These are phyloP conservation scores for Colletotrichum karsti DNA, from an alignment of 2,329 filamentous ascomycete genomes.

Conservation along the genomic window DNA sequence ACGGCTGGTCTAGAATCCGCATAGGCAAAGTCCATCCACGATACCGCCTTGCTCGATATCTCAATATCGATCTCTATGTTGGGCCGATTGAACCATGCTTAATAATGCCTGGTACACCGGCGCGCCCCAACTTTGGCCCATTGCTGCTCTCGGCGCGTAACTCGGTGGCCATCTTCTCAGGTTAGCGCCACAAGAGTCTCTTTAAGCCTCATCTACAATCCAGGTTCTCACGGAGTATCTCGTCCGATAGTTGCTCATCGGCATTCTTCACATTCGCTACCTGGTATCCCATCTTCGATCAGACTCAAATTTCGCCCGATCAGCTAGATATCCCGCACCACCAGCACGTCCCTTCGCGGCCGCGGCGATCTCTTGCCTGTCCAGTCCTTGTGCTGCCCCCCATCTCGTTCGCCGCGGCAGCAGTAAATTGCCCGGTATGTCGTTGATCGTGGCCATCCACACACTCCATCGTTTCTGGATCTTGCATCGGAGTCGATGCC, in stretches of 20 bases:
- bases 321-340: neutral
- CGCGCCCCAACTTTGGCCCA: neutral
- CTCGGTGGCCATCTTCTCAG: conserved; percentile 11
- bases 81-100: neutral
- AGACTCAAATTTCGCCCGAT: neutral
- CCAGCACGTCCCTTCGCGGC: neutral
- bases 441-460: neutral
- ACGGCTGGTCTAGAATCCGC: neutral
- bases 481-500: neutral
- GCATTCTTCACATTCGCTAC: neutral
- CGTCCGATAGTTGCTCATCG: conserved; percentile 4
- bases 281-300: neutral
- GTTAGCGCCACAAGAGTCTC: conserved; percentile 9
- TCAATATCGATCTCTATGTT: too few species aligned
- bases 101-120: neutral
- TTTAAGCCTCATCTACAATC: conserved; percentile 14
- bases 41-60: neutral
- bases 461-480: neutral
- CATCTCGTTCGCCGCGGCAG: neutral
- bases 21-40: neutral
- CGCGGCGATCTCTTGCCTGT: neutral
- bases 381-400: neutral
- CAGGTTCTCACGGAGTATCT: conserved; percentile 6
- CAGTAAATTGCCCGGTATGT: neutral
- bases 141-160: neutral